Evolutionary conservation across 495 filamentous ascomycete species (phyloP).

Genomic region (Aspergillus asperescens): DNA sequence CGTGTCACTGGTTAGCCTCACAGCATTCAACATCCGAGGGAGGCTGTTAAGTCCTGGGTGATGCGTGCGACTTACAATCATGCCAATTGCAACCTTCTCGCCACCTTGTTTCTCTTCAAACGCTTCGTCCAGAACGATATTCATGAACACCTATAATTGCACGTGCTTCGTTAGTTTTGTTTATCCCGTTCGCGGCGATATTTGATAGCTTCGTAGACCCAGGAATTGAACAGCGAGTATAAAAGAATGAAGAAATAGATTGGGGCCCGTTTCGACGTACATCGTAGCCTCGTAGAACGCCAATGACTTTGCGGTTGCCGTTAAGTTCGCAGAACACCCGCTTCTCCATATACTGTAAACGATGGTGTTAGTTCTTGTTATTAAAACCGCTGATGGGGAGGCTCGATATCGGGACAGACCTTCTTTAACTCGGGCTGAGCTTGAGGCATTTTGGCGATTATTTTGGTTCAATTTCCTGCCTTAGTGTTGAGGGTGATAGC

Average conservation of each 20-base stretch:
- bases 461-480: slow-evolving; percentile 13
- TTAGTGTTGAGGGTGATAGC: slow-evolving; percentile 14
- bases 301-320: slow-evolving; percentile 94
- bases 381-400: not conserved
- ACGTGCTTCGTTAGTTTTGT: not conserved
- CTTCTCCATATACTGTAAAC: slow-evolving; percentile 94
- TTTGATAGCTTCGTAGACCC: not conserved
- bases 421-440: slow-evolving; percentile 98
- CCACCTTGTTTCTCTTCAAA: slow-evolving; percentile 90
- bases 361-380: slow-evolving; percentile 11
- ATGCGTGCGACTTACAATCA: slow-evolving; percentile 64
- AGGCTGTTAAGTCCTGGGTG: not conserved
- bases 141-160: slow-evolving; percentile 78
- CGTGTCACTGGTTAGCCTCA: not conserved
- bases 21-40: not conserved
- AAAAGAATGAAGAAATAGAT: not conserved
- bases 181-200: not conserved
- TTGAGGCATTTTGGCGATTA: slow-evolving; percentile 77
- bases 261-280: slow-evolving; percentile 44
- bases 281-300: slow-evolving; percentile 92
- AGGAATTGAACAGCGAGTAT: not conserved
- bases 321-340: slow-evolving; percentile 96
- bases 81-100: slow-evolving; percentile 86
- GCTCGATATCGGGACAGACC: slow-evolving; percentile 43
- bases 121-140: slow-evolving; percentile 97